A percentile compares a stretch with the other conserved stretches of the same genome.
phyloP scores from a whole-genome alignment of 2,329 filamentous ascomycete genomes.

The Aureobasidium musti region DNA sequence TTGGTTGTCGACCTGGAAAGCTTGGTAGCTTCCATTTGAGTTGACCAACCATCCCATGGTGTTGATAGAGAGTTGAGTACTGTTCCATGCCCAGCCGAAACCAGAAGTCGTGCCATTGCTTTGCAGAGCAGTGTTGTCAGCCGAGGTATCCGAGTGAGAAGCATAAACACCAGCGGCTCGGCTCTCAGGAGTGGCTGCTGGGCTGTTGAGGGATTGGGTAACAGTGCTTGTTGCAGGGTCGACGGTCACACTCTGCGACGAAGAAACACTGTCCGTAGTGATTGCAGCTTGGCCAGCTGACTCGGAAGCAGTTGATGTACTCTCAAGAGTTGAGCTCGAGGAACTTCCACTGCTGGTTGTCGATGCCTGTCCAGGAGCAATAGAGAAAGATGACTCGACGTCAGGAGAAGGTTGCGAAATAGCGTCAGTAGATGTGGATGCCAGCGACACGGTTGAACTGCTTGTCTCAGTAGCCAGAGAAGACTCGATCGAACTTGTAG shows the following conservation, averaged over 20 bases:
- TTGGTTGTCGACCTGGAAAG: background rate
- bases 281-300: background rate
- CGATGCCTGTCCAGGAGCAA: background rate
- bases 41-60: background rate
- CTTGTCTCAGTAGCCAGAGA: background rate
- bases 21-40: conserved; percentile 5
- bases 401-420: background rate
- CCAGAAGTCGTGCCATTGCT: conserved; percentile 8
- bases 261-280: background rate
- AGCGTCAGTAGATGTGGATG: background rate
- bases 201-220: background rate
- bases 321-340: background rate
- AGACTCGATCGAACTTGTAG: background rate
- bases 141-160: conserved; percentile 1
- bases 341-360: background rate
- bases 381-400: background rate
- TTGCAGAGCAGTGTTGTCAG: conserved; percentile 15
- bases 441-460: background rate
- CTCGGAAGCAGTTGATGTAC: background rate
- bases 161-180: conserved; percentile 10
- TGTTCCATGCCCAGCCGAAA: conserved; percentile 10
- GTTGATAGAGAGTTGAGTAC: background rate
- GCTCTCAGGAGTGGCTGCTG: background rate
- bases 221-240: background rate
- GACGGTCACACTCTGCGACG: background rate